Conservation (phyloP, 495 filamentous ascomycete genomes). For the Penicillium daleae region DNA sequence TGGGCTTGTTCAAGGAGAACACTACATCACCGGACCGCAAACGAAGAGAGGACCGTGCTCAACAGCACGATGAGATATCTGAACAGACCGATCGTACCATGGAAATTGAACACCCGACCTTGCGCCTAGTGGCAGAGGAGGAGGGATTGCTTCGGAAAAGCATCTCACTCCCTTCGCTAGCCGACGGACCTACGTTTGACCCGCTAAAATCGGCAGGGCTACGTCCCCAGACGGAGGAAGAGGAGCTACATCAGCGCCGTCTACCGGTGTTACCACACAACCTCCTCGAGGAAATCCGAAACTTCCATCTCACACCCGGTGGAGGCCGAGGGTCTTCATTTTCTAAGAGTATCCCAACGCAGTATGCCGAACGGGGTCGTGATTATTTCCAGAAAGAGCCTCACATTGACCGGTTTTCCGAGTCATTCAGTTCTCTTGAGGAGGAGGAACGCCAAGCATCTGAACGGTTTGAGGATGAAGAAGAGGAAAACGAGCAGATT, state of each 20-base stretch:
- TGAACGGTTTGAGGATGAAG: slow-evolving; percentile 69
- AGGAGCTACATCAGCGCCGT: slow-evolving; percentile 34
- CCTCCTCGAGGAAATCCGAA: slow-evolving; percentile 66
- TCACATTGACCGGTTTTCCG: slow-evolving; percentile 26
- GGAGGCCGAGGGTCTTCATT: slow-evolving; percentile 55
- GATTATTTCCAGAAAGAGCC: slow-evolving; percentile 37
- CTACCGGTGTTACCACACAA: slow-evolving; percentile 46
- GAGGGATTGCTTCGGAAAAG: slow-evolving; percentile 33
- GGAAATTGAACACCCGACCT: slow-evolving; percentile 18
- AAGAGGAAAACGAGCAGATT: slow-evolving; percentile 91
- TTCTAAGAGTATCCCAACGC: slow-evolving; percentile 58
- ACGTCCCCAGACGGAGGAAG: slow-evolving; percentile 16
- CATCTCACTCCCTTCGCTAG: slow-evolving; percentile 39
- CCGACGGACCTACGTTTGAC: slow-evolving; percentile 32
- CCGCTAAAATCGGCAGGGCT: slow-evolving; percentile 14
- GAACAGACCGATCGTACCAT: slow-evolving; percentile 21
- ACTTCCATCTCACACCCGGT: slow-evolving; percentile 61
- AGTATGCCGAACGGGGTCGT: slow-evolving; percentile 39
- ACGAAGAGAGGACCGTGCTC: slow-evolving; percentile 41
- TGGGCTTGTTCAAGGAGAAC: slow-evolving; percentile 92
- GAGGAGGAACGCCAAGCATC: slow-evolving; percentile 42
- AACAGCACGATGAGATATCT: slow-evolving; percentile 34
- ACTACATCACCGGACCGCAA: slow-evolving; percentile 59
- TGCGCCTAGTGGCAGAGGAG: slow-evolving; percentile 18
- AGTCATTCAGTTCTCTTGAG: slow-evolving; percentile 32